phyloP scores from a whole-genome alignment of 371 early-diverging fungal species.

The Apophysomyces variabilis region DNA sequence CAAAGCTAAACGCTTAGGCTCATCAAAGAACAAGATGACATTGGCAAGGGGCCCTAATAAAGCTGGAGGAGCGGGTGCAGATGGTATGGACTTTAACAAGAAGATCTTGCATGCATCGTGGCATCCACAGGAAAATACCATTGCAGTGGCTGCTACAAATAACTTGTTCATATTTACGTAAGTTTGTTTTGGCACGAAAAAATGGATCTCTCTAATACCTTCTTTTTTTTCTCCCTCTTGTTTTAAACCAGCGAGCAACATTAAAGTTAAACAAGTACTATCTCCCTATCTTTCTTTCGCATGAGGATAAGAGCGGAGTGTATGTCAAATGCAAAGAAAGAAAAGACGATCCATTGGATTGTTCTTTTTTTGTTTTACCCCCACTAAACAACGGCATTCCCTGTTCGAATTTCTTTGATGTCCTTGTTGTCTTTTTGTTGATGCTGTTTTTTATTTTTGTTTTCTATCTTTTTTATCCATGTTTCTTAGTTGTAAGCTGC shows the following conservation, averaged over 20 bases:
- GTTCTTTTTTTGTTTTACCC: neutral
- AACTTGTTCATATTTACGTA: constrained; percentile 95
- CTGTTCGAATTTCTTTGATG: neutral
- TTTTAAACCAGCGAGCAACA: neutral
- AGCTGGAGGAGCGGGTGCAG: constrained; percentile 76
- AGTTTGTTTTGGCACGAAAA: constrained; percentile 23
- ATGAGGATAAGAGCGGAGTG: neutral
- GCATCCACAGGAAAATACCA: constrained; percentile 96
- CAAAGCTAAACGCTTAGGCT: constrained; percentile 85
- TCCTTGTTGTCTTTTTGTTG: neutral
- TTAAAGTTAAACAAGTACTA: neutral
- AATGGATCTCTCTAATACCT: too few species aligned
- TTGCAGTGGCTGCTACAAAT: constrained; percentile 97
- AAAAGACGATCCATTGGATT: neutral
- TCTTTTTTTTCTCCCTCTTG: too few species aligned
- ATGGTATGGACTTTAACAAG: constrained; percentile 89
- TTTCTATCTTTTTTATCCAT: neutral
- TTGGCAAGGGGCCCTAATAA: constrained; percentile 52
- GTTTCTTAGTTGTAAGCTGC: constrained; percentile 6
- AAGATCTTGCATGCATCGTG: constrained; percentile 97
- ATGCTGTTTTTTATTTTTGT: too few species aligned
- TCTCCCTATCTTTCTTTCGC: too few species aligned
- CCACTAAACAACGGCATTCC: too few species aligned
- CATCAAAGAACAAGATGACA: constrained; percentile 54
- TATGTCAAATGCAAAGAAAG: neutral